Percentiles rank a stretch among this genome's conserved stretches.
Conservation (phyloP, 1,139 yeast genomes). For the Yamadazyma songkhlaensis region DNA sequence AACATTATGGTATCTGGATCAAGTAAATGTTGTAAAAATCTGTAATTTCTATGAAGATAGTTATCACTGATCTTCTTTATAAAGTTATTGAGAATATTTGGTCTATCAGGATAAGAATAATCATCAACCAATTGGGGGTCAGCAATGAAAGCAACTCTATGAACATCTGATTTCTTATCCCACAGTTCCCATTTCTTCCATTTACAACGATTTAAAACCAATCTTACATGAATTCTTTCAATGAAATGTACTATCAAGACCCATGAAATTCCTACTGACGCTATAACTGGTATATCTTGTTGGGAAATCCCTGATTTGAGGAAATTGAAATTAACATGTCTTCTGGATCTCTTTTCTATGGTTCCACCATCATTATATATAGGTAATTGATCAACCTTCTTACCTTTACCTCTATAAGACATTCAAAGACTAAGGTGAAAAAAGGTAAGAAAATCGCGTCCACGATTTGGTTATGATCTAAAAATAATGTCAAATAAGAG, state of each 20-base stretch:
- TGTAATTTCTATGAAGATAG: constrained; percentile 77
- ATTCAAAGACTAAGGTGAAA: constrained; percentile 5
- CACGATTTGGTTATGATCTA: constrained; percentile 1
- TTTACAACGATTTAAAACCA: constrained; percentile 47
- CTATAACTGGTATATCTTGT: constrained; percentile 2
- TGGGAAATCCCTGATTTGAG: neutral
- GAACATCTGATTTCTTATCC: constrained; percentile 40
- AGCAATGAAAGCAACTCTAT: constrained; percentile 71
- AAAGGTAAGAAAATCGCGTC: neutral
- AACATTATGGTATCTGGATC: constrained; percentile 78
- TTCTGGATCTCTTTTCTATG: neutral
- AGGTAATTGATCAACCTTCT: constrained; percentile 7
- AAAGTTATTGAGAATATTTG: constrained; percentile 41
- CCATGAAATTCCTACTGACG: constrained; percentile 33
- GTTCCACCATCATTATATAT: constrained; percentile 7
- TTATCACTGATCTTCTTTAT: constrained; percentile 61
- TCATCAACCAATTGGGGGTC: constrained; percentile 92
- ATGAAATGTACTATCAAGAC: constrained; percentile 49
- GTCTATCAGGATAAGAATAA: constrained; percentile 64
- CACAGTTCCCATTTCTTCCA: constrained; percentile 69
- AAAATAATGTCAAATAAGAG: constrained; percentile 9
- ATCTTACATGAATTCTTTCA: constrained; percentile 57
- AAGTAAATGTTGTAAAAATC: constrained; percentile 52
- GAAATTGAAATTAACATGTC: no score
- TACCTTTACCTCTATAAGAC: constrained; percentile 16